A percentile compares a stretch with the other conserved stretches of the same genome.
Evolutionary conservation across 208 protist species (phyloP).

Genomic region (Crithidia sp.): DNA sequence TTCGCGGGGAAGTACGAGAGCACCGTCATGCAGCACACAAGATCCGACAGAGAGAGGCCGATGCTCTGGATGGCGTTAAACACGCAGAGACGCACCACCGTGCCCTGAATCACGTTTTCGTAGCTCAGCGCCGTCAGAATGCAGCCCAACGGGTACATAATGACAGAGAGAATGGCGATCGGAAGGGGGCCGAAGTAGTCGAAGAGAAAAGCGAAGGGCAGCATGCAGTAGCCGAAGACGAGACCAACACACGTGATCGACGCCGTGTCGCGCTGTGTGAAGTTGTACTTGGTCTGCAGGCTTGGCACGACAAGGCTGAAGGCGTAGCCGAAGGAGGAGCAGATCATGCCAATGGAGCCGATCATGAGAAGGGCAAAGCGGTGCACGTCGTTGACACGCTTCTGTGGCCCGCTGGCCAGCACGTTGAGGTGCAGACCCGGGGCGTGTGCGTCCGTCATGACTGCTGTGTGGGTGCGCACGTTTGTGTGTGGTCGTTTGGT

Average conservation of each 20-base stretch:
- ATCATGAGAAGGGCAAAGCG: constrained; percentile 52
- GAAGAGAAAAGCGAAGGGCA: constrained; percentile 53
- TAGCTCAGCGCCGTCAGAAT: constrained; percentile 52
- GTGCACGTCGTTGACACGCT: constrained; percentile 32
- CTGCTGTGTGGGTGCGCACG: background rate
- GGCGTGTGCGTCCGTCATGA: background rate
- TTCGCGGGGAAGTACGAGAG: constrained; percentile 59
- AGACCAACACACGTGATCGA: constrained; percentile 57
- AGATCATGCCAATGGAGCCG: constrained; percentile 47
- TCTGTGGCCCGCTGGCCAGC: constrained; percentile 24
- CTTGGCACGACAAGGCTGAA: constrained; percentile 53
- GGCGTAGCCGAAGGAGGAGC: constrained; percentile 51
- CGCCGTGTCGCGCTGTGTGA: constrained; percentile 57
- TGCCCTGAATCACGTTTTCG: constrained; percentile 39
- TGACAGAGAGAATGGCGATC: constrained; percentile 37
- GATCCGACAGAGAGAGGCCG: constrained; percentile 42
- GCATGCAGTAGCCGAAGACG: constrained; percentile 40
- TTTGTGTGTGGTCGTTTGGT: too few relatives aligned
- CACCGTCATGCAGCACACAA: constrained; percentile 49
- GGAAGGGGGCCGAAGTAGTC: constrained; percentile 58
- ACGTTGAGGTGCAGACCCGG: constrained; percentile 9
- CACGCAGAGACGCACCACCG: constrained; percentile 28
- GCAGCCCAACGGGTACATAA: constrained; percentile 31
- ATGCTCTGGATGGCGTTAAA: constrained; percentile 40
- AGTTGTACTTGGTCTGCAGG: constrained; percentile 52